Percentiles rank a stretch among this genome's conserved stretches.
Conservation (phyloP, 805 yeast species). For the Nakazawaea molendinolei region DNA sequence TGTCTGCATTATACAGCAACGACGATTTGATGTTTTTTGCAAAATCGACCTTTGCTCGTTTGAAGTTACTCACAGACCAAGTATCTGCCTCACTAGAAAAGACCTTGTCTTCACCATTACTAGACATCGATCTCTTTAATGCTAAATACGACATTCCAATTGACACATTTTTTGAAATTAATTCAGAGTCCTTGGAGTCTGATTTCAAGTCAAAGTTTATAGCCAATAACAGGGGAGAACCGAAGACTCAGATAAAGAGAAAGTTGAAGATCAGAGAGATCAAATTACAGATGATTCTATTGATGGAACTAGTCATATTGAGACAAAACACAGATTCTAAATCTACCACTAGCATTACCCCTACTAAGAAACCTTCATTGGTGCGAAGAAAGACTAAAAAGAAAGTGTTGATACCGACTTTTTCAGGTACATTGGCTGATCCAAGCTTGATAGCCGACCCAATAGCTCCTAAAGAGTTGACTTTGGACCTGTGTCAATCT, state of each 20-base stretch:
- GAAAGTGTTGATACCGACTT: constrained; percentile 9
- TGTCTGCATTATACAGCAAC: constrained; percentile 7
- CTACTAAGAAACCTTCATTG: constrained; percentile 9
- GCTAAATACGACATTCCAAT: background rate
- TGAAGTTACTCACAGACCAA: constrained; percentile 3
- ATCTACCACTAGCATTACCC: background rate
- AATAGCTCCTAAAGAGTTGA: background rate
- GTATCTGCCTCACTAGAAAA: background rate
- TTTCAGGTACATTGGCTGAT: constrained; percentile 8
- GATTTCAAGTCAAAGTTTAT: constrained; percentile 1
- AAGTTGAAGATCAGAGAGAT: constrained; percentile 11
- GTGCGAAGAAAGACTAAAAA: constrained; percentile 11
- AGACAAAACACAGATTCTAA: background rate
- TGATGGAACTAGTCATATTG: constrained; percentile 7
- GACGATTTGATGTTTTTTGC: constrained; percentile 12
- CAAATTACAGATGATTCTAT: constrained; percentile 8
- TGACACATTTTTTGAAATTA: constrained; percentile 1
- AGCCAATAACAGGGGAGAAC: background rate
- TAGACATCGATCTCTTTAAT: constrained; percentile 8
- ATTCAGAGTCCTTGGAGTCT: background rate
- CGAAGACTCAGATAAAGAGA: background rate
- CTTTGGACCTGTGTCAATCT: constrained; percentile 4
- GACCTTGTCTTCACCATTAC: background rate
- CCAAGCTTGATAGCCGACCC: background rate
- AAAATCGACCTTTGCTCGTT: constrained; percentile 10